Percentiles rank a stretch among this genome's conserved stretches.
Evolutionary conservation across 2,329 filamentous ascomycete species (phyloP).

Genomic region (Microsporum ferrugineum): DNA sequence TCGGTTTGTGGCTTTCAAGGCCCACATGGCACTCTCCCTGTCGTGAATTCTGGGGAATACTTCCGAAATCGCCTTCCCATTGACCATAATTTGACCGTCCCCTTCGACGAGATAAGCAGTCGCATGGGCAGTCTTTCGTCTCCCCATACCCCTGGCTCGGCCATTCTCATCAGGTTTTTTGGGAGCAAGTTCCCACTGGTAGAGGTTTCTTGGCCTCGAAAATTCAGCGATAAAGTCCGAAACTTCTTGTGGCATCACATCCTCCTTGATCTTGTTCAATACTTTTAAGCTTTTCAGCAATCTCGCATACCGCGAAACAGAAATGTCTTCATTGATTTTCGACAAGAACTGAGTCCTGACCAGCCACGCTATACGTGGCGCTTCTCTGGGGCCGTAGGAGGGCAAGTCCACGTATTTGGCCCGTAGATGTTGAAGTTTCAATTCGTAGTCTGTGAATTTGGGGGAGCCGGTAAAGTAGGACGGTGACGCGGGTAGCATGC

Average conservation of each 20-base stretch:
- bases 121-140: slow-evolving; percentile 77
- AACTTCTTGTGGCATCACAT: slow-evolving; percentile 61
- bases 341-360: slow-evolving; percentile 64
- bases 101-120: slow-evolving; percentile 85
- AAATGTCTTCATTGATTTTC: slow-evolving; percentile 59
- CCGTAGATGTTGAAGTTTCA: slow-evolving; percentile 60
- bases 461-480: slow-evolving; percentile 92
- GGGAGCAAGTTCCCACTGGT: slow-evolving; percentile 51
- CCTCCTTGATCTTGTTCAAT: slow-evolving; percentile 74
- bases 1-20: slow-evolving; percentile 67
- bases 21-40: slow-evolving; percentile 87
- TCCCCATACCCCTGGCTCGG: slow-evolving; percentile 66
- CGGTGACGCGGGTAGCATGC: slow-evolving; percentile 69
- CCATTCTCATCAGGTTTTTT: slow-evolving; percentile 61
- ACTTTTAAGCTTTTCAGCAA: slow-evolving; percentile 65
- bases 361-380: slow-evolving; percentile 64
- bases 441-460: slow-evolving; percentile 71
- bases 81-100: slow-evolving; percentile 78
- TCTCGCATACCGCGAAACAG: slow-evolving; percentile 64
- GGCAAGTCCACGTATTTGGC: slow-evolving; percentile 65
- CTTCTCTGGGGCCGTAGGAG: slow-evolving; percentile 51
- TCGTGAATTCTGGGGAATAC: slow-evolving; percentile 84
- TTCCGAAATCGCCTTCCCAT: slow-evolving; percentile 72
- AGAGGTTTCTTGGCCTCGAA: slow-evolving; percentile 62
- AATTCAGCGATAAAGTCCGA: slow-evolving; percentile 54